Conservation (phyloP, 164 flowering plant species). For the Stephania yunnanensis region DNA sequence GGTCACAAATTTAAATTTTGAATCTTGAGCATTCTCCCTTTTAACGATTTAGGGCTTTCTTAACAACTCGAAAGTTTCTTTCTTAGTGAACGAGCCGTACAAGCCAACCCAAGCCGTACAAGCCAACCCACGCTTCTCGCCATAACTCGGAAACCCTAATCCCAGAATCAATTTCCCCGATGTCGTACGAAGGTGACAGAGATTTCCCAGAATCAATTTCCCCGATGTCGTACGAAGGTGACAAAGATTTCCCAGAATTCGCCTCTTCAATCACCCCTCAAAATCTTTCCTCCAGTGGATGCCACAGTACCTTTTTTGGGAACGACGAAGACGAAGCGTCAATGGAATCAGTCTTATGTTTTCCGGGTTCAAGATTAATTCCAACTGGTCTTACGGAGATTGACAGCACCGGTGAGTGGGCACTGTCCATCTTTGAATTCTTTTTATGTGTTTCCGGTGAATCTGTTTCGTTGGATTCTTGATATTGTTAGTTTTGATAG, state of each 20-base stretch:
- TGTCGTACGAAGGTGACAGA: slow-evolving; percentile 30
- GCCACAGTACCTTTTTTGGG: slow-evolving; percentile 8
- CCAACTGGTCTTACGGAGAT: slow-evolving; percentile 38
- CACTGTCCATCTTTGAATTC: neutral
- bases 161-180: slow-evolving; percentile 18
- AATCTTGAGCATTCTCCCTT: neutral
- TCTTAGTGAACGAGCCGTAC: slow-evolving; percentile 28
- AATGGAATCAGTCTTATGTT: slow-evolving; percentile 52
- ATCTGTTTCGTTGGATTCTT: neutral
- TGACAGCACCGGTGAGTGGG: slow-evolving; percentile 39
- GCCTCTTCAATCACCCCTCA: slow-evolving; percentile 11
- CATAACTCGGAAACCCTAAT: slow-evolving; percentile 26
- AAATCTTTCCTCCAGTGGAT: slow-evolving; percentile 14
- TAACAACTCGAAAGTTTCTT: neutral
- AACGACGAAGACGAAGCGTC: slow-evolving; percentile 25
- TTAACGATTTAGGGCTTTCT: neutral
- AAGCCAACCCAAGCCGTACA: slow-evolving; percentile 1
- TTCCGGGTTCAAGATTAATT: slow-evolving; percentile 49
- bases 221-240: slow-evolving; percentile 29
- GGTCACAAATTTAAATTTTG: neutral
- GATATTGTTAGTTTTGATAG: neutral
- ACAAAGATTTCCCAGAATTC: slow-evolving; percentile 16
- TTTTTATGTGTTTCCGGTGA: neutral
- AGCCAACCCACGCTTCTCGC: slow-evolving; percentile 7
- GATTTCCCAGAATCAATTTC: slow-evolving; percentile 14